phyloP scores from a whole-genome alignment of 805 yeast genomes.

The Kodamaea sagamina region DNA sequence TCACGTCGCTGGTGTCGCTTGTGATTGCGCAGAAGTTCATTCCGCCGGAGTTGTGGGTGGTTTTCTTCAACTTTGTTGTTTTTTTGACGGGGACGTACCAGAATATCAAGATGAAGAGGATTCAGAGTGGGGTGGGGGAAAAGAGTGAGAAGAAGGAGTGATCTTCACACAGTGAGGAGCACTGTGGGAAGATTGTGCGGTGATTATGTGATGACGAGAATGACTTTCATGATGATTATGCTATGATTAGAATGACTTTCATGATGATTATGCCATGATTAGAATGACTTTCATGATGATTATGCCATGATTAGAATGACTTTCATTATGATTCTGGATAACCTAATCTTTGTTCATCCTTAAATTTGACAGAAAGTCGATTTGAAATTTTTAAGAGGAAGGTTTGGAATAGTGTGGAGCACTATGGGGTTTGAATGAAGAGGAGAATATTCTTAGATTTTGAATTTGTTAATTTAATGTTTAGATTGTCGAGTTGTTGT shows the following conservation, averaged over 20 bases:
- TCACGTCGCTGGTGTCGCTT: slow-evolving; percentile 54
- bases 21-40: slow-evolving; percentile 58
- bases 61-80: slow-evolving; percentile 58
- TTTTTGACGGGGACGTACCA: slow-evolving; percentile 64
- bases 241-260: not conserved
- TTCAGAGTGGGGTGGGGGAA: slow-evolving; percentile 14
- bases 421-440: too few relatives aligned
- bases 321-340: not conserved
- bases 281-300: not conserved
- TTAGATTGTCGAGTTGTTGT: too few relatives aligned
- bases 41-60: slow-evolving; percentile 63
- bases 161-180: too few relatives aligned
- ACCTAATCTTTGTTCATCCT: too few relatives aligned
- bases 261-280: not conserved
- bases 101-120: slow-evolving; percentile 53
- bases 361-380: too few relatives aligned
- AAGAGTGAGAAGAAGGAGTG: slow-evolving; percentile 7
- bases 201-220: too few relatives aligned
- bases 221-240: not conserved
- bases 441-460: too few relatives aligned
- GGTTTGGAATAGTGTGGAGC: too few relatives aligned
- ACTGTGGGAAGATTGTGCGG: too few relatives aligned
- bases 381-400: too few relatives aligned
- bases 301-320: not conserved
- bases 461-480: too few relatives aligned